Base-by-base conservation (phyloP, 129 eudicot genomes). In the Artemisia tridentata region DNA sequence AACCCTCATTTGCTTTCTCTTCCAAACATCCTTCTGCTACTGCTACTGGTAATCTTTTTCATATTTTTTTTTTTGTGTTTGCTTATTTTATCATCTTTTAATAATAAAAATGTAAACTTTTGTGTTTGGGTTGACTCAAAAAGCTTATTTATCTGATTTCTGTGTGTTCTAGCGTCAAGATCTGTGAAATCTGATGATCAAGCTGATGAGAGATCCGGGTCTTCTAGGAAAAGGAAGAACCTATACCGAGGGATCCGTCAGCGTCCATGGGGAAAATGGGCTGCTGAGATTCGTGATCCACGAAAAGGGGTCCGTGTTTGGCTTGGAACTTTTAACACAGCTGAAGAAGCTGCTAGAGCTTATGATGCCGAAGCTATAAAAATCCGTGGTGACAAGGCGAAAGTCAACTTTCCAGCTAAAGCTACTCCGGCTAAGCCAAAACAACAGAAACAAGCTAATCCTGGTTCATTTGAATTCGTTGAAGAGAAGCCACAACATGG, bases 231-330 rank as follows among this genome's bases (percentile, higher is more conserved):
- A 83, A 85, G 95, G 84, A 89, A 89, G 81, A 84, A 89, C 69
- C 96, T 85, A 68, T 92, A 70, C 72, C 79, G 96, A 70, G 98
- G 98, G 13, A 92, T 92, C 74, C 84, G 98, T 23, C 98, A 92
- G 55, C 95, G 98, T 14, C 96, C 98, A 38, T 92, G 98, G 98
- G 98, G 98, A 0, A 92, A 92, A 72, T 92, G 98, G 98, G 98
- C 98, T 47, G 98, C 98, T 62, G 98, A 92, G 80, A 92, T 92
- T 27, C 98, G 98, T 49, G 98, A 92, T 69, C 98, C 98, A 0
- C 80, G 84, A 70, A 92, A 92, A 83, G 98, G 98, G 16, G 91
- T 88, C 56, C 86, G 98, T 9, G 98, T 92, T 49, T 92, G 98
- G 96, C 98, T 92, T 10, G 98, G 96, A 49, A 92, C 98, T 1